These are phyloP conservation scores for Aspergillus latus DNA, from an alignment of 2,329 filamentous ascomycete genomes.

Conservation along the genomic window DNA sequence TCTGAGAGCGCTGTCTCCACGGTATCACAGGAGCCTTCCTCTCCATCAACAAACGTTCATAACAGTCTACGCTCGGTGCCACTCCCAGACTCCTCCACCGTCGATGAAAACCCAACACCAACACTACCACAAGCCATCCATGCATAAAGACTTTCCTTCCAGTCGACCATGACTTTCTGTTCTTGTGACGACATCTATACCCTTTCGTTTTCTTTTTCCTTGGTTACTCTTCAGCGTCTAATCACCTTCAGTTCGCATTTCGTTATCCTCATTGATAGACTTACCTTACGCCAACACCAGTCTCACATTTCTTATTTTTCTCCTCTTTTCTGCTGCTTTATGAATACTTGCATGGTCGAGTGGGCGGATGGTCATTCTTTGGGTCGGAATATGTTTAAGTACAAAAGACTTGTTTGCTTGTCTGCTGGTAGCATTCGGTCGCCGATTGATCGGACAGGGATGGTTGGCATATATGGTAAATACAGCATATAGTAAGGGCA, in stretches of 20 bases:
- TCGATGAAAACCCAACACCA: constrained; percentile 21
- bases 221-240: background rate
- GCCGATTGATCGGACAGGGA: background rate
- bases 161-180: constrained; percentile 7
- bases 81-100: background rate
- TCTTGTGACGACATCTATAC: constrained; percentile 17
- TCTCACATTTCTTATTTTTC: background rate
- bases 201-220: constrained; percentile 3
- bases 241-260: background rate
- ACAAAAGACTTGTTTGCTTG: background rate
- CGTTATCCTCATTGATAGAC: constrained; percentile 3
- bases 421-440: background rate
- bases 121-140: constrained; percentile 28
- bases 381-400: background rate
- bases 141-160: constrained; percentile 22
- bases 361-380: constrained; percentile 7
- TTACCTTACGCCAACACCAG: background rate
- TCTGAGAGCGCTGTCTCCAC: constrained; percentile 15
- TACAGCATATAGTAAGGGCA: constrained; percentile 10
- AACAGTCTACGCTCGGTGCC: constrained; percentile 11
- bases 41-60: constrained; percentile 1
- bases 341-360: constrained; percentile 2
- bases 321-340: background rate
- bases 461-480: constrained; percentile 12
- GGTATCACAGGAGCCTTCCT: constrained; percentile 2